These are phyloP conservation scores for Cystofilobasidium capitatum DNA, from an alignment of 768 basidiomycete species.

Conservation along the genomic window DNA sequence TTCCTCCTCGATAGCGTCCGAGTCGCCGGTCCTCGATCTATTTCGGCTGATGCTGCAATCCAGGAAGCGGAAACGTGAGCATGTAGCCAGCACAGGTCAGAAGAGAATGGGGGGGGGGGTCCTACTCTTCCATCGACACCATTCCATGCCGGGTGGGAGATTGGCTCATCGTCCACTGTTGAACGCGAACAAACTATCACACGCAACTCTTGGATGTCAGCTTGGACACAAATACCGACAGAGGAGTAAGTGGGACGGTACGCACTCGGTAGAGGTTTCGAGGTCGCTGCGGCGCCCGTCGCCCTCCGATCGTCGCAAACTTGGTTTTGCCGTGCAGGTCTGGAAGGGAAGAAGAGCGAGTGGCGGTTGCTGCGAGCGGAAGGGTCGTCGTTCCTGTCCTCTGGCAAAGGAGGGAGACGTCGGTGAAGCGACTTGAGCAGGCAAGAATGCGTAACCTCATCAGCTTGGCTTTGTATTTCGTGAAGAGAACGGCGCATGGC, in stretches of 20 bases:
- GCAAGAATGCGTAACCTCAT: background rate
- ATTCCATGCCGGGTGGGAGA: constrained; percentile 24
- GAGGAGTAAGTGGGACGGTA: background rate
- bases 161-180: constrained; percentile 35
- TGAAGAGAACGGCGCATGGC: too few relatives aligned
- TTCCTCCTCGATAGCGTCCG: constrained; percentile 50
- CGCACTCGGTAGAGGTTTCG: constrained; percentile 71
- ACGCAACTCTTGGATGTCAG: background rate
- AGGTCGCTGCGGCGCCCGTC: constrained; percentile 66
- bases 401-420: constrained; percentile 86
- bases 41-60: constrained; percentile 45
- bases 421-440: constrained; percentile 63
- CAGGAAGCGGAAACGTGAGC: constrained; percentile 8
- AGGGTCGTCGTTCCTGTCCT: constrained; percentile 70
- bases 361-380: constrained; percentile 48
- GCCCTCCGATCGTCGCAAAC: constrained; percentile 68
- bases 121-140: constrained; percentile 76
- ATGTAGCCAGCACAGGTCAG: background rate
- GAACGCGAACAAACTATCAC: constrained; percentile 62
- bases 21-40: constrained; percentile 55
- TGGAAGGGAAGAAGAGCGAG: constrained; percentile 50
- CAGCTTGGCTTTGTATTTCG: too few relatives aligned
- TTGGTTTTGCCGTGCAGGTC: constrained; percentile 74
- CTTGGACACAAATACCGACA: background rate
- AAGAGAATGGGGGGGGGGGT: constrained; percentile 24